Percentiles rank a stretch among this genome's conserved stretches.
These are phyloP conservation scores for Vitis hybrid DNA, from an alignment of 177 flowering plant species.

Conservation along the genomic window DNA sequence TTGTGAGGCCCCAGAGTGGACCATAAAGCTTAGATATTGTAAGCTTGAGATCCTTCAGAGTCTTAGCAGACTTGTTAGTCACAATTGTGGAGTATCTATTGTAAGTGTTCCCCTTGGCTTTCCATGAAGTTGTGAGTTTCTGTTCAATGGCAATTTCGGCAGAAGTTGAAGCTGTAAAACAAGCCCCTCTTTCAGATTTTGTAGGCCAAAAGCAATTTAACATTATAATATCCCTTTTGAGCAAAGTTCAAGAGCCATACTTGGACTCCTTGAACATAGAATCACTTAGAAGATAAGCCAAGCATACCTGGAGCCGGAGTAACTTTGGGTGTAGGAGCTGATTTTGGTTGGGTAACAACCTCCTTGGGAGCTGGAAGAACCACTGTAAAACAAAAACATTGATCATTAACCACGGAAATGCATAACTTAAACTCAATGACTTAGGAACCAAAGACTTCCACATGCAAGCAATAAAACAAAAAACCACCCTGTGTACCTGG, in stretches of 20 bases:
- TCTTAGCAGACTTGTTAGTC: conserved; percentile 67
- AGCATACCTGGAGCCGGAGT: conserved; percentile 40
- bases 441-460: not conserved
- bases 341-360: conserved; percentile 28
- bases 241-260: not conserved
- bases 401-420: not conserved
- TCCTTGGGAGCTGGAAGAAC: conserved; percentile 42
- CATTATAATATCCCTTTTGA: not conserved
- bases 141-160: conserved; percentile 51
- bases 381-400: conserved; percentile 33
- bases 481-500: conserved; percentile 48
- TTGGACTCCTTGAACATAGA: too few species aligned
- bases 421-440: not conserved
- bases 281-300: not conserved
- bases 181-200: not conserved
- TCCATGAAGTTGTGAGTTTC: conserved; percentile 69
- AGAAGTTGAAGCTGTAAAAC: conserved; percentile 42
- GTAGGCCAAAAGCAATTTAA: not conserved
- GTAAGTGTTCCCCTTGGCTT: conserved; percentile 56
- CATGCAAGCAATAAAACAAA: not conserved
- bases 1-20: conserved; percentile 82
- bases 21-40: conserved; percentile 71
- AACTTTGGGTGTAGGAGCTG: conserved; percentile 35
- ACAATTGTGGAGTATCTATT: conserved; percentile 70
- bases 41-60: conserved; percentile 57